These are phyloP conservation scores for Microcyclospora pomicola DNA, from an alignment of 2,329 filamentous ascomycete species.

Conservation along the genomic window DNA sequence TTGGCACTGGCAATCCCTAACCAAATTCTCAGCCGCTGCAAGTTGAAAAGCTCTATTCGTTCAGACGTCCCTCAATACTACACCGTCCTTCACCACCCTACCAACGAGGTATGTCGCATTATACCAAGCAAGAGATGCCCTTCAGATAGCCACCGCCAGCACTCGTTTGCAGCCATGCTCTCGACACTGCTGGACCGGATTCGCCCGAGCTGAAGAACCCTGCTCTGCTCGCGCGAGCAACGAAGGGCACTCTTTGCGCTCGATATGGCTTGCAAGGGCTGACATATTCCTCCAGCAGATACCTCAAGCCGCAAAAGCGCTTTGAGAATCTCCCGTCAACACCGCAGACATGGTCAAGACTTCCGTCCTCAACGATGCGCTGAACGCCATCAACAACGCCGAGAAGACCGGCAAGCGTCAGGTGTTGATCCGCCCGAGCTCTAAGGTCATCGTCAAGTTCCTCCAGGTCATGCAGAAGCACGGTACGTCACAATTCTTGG, in stretches of 20 bases:
- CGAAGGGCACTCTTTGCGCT: conserved; percentile 55
- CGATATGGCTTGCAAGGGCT: conserved; percentile 48
- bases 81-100: conserved; percentile 2
- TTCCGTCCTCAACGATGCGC: conserved; percentile 92
- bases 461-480: conserved; percentile 98
- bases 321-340: conserved; percentile 60
- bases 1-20: no score
- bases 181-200: conserved; percentile 35
- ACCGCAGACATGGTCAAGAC: conserved; percentile 96
- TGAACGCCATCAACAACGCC: conserved; percentile 93
- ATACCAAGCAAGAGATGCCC: conserved; percentile 26
- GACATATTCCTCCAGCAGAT: conserved; percentile 39
- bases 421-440: conserved; percentile 92
- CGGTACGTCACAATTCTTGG: conserved; percentile 54
- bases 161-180: conserved; percentile 24
- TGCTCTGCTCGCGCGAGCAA: conserved; percentile 29
- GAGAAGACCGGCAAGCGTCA: conserved; percentile 99
- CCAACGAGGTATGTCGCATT: conserved; percentile 22
- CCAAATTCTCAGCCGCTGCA: no score
- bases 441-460: conserved; percentile 99
- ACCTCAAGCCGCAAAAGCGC: conserved; percentile 48
- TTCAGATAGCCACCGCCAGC: conserved; percentile 38
- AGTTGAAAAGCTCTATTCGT: no score
- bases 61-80: no score
- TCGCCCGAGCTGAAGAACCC: conserved; percentile 56